A percentile compares a stretch with the other conserved stretches of the same genome.
Evolutionary conservation across 768 basidiomycete species (phyloP).

Genomic region (Cystofilobasidium macerans): DNA sequence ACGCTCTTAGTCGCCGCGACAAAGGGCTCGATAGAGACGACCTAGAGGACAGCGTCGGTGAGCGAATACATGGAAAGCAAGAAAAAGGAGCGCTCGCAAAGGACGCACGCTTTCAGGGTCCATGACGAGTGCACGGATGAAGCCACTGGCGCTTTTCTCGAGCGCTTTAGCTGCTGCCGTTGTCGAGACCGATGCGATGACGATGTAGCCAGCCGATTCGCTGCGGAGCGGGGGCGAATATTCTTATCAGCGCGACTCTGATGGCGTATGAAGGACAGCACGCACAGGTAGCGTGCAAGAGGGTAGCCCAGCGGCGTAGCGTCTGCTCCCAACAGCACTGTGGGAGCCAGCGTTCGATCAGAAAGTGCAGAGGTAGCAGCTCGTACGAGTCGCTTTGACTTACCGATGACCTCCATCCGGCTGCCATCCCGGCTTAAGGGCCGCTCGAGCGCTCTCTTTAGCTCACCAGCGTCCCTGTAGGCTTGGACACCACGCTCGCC

Average conservation of each 20-base stretch:
- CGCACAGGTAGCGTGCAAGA: slow-evolving; percentile 17
- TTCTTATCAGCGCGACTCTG: neutral
- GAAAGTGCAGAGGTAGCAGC: neutral
- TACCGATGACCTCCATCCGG: slow-evolving; percentile 8
- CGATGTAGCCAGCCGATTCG: slow-evolving; percentile 20
- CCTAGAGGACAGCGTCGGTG: neutral
- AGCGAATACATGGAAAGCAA: too few relatives aligned
- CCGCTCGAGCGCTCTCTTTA: slow-evolving; percentile 1
- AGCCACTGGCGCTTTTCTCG: slow-evolving; percentile 9
- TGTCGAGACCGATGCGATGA: slow-evolving; percentile 21
- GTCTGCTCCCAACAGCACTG: slow-evolving; percentile 23
- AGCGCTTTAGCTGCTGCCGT: neutral
- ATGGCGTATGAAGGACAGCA: neutral
- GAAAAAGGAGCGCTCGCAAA: too few relatives aligned
- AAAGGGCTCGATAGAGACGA: slow-evolving; percentile 11
- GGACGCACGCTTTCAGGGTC: slow-evolving; percentile 6
- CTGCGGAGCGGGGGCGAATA: neutral
- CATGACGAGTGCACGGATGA: slow-evolving; percentile 18
- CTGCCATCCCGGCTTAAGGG: slow-evolving; percentile 9
- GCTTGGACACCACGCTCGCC: neutral
- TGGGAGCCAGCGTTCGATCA: neutral
- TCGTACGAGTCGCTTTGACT: neutral
- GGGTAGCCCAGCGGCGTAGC: slow-evolving; percentile 20
- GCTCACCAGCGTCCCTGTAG: neutral
- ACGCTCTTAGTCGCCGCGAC: slow-evolving; percentile 13